Base-by-base conservation (phyloP, 192 early-diverging fungal species). In the Allomyces macrogynus region DNA sequence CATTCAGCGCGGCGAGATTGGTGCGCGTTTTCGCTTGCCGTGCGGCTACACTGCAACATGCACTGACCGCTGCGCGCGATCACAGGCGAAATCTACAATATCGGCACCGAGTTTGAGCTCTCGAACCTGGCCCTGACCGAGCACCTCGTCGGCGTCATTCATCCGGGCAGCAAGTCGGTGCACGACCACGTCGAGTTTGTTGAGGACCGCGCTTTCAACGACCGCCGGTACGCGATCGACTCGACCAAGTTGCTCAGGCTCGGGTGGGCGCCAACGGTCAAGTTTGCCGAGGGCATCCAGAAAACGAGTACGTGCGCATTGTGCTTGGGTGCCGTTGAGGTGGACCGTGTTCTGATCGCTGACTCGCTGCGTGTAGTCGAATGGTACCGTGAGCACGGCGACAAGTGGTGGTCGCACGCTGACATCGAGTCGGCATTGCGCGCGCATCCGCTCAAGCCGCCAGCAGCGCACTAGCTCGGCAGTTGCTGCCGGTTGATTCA, bases 61-160 rank as follows among this genome's bases (percentile, higher is more conserved):
- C 4, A 40, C 32, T 40, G 32, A 40, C 32, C 32, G 7, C 7
- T 40, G 32, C 7, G 20, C 49, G 16, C 9, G 20, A 10, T 20
- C 20, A 4, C 79, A 27, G 89, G 89, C 24, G 79, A 90, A 68
- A 84, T 81, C 14, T 90, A 90, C 74, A 90, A 90, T 71, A 89
- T 90, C 44, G 86, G 86, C 1, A 80, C 79, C 22, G 77, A 80
- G 5, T 73, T 78, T 63, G 89, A 90, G 64, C 71, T 89, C 14
- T 81, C 79, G 40, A 90, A 90, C 65, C 68, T 85, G 4, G 78
- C 80, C 14, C 69, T 90, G 60, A 81, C 84, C 22, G 75, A 75
- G 63, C 68, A 71, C 24, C 69, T 89, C 43, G 77, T 86, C 18
- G 49, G 49, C 72, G 75, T 60, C 40, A 75, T 22, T 79, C 85